Evolutionary conservation across 2,329 filamentous ascomycete genomes (phyloP).

Genomic region (Paracamarosporium sp.): DNA sequence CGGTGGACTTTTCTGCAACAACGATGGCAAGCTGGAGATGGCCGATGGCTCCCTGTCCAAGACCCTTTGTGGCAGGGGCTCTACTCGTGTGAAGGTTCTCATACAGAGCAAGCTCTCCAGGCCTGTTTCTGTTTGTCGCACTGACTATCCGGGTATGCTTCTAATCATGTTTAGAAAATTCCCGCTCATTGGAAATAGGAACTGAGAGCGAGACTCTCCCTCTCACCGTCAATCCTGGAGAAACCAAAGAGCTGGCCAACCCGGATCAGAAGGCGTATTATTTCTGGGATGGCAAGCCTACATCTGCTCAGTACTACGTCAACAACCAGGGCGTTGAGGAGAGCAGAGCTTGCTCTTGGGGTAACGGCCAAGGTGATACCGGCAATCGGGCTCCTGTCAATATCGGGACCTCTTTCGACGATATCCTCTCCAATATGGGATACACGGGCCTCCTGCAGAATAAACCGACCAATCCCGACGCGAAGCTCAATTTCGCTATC

Average conservation of each 20-base stretch:
- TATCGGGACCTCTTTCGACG: conserved; percentile 76
- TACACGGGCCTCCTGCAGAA: conserved; percentile 90
- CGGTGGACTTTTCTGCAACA: conserved; percentile 83
- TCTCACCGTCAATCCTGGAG: conserved; percentile 67
- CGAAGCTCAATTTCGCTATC: conserved; percentile 78
- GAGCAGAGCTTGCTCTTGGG: conserved; percentile 79
- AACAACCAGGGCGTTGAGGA: conserved; percentile 77
- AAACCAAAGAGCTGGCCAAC: conserved; percentile 72
- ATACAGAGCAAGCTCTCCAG: conserved; percentile 76
- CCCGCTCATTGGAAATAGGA: conserved; percentile 44
- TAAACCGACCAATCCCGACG: conserved; percentile 70
- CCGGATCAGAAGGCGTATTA: conserved; percentile 77
- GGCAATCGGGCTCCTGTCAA: conserved; percentile 91
- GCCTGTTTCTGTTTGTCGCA: conserved; percentile 82
- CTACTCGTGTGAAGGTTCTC: conserved; percentile 67
- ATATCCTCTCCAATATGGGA: conserved; percentile 56
- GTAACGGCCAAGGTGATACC: conserved; percentile 61
- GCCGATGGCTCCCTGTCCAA: conserved; percentile 58
- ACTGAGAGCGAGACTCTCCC: conserved; percentile 89
- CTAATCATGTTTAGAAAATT: too few species aligned
- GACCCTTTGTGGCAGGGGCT: conserved; percentile 77
- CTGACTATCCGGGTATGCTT: conserved; percentile 83
- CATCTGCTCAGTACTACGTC: conserved; percentile 95
- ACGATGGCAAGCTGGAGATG: conserved; percentile 80
- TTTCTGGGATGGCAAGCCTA: conserved; percentile 74